A percentile compares a stretch with the other conserved stretches of the same genome.
Conservation (phyloP, 2,329 filamentous ascomycete species). For the Aspergillus sclerotialis region DNA sequence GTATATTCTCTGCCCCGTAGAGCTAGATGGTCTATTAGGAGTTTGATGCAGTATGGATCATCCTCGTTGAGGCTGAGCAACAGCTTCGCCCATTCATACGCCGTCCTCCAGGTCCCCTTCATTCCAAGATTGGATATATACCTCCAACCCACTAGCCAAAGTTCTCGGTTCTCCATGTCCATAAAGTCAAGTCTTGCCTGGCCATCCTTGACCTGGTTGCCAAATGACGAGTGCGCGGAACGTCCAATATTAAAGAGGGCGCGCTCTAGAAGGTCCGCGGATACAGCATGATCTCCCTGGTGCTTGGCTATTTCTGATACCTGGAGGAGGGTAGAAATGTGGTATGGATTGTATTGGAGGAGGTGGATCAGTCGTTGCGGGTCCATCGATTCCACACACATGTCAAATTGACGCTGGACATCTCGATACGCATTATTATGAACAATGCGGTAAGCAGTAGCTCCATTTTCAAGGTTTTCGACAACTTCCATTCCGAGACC, state of each 20-base stretch:
- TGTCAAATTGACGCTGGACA: constrained; percentile 69
- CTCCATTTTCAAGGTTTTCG: constrained; percentile 49
- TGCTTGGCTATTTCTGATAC: constrained; percentile 89
- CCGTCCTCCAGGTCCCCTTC: constrained; percentile 90
- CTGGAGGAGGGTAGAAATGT: constrained; percentile 88
- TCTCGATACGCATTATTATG: constrained; percentile 69
- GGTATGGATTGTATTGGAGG: constrained; percentile 71
- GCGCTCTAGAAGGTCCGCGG: constrained; percentile 81
- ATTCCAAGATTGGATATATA: constrained; percentile 80
- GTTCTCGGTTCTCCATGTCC: constrained; percentile 80
- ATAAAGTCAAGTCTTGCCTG: constrained; percentile 74
- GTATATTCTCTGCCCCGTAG: constrained; percentile 71
- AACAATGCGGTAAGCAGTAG: constrained; percentile 67
- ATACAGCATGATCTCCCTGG: constrained; percentile 77
- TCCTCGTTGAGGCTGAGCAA: constrained; percentile 65
- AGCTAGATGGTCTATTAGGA: constrained; percentile 77
- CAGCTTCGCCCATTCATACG: constrained; percentile 88
- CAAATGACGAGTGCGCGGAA: constrained; percentile 75
- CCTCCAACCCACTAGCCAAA: constrained; percentile 83
- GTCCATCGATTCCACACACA: constrained; percentile 74
- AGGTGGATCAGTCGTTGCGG: constrained; percentile 74
- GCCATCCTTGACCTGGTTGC: constrained; percentile 66
- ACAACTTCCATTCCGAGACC: constrained; percentile 76
- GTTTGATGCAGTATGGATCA: constrained; percentile 76
- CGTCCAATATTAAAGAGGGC: constrained; percentile 92